These are phyloP conservation scores for Rhizophora mangle DNA, from an alignment of 345 rosid genomes.

Conservation along the genomic window DNA sequence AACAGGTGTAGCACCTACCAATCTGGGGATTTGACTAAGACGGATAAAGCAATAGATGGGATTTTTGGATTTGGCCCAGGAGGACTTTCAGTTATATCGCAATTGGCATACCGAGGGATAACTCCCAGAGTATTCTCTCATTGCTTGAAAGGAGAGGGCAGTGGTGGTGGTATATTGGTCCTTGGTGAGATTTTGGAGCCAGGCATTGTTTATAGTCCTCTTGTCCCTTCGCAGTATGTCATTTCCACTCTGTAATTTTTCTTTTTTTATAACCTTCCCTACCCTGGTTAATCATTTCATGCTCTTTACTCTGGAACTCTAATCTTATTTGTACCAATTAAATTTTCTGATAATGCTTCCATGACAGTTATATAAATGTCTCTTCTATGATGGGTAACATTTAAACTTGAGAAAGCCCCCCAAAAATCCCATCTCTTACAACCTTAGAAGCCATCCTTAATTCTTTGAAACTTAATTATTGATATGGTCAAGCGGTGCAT, in stretches of 20 bases:
- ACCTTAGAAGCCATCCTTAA: background rate
- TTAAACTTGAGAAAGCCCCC: background rate
- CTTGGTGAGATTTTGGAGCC: constrained; percentile 41
- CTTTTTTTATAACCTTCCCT: background rate
- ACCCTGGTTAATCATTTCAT: background rate
- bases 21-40: constrained; percentile 28
- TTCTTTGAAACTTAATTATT: background rate
- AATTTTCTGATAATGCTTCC: background rate
- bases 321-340: background rate
- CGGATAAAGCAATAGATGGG: constrained; percentile 35
- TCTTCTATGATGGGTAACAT: background rate
- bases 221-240: constrained; percentile 35
- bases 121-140: constrained; percentile 33
- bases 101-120: constrained; percentile 27
- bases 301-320: background rate
- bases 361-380: background rate
- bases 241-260: background rate
- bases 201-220: constrained; percentile 31
- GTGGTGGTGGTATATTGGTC: constrained; percentile 35
- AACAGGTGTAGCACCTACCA: constrained; percentile 39
- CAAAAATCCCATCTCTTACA: background rate
- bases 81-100: constrained; percentile 30
- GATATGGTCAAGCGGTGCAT: background rate
- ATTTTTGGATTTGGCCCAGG: constrained; percentile 41
- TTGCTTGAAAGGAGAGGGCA: constrained; percentile 34